A percentile compares a stretch with the other conserved stretches of the same genome.
These are phyloP conservation scores for Nymphaea colorata DNA, from an alignment of 164 flowering plant species.

Conservation along the genomic window DNA sequence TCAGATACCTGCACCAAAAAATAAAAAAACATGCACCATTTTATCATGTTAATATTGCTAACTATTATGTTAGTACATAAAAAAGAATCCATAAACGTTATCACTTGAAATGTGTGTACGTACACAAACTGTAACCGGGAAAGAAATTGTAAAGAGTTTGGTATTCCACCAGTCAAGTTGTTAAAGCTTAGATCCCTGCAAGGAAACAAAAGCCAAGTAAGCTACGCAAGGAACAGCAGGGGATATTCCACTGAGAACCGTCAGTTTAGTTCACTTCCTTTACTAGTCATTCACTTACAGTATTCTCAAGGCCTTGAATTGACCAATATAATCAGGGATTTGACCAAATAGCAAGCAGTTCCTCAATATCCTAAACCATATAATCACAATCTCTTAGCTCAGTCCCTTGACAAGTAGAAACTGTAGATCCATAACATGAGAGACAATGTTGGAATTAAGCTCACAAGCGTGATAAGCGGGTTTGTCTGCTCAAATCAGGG, in stretches of 20 bases:
- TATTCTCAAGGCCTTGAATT: conserved; percentile 33
- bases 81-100: no score
- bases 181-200: conserved; percentile 68
- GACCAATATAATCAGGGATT: conserved; percentile 54
- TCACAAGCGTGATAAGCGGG: no score
- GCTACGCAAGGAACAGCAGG: no score
- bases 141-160: conserved; percentile 29
- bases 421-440: no score
- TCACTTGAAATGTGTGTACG: no score
- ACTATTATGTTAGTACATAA: no score
- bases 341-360: conserved; percentile 43
- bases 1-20: conserved; percentile 35
- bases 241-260: no score
- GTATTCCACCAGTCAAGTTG: conserved; percentile 50
- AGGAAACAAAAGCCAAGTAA: not conserved
- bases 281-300: conserved; percentile 31
- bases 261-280: no score
- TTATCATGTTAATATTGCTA: conserved; percentile 9
- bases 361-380: conserved; percentile 46
- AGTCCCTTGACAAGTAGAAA: not conserved
- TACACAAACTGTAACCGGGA: not conserved
- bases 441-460: no score
- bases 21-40: not conserved
- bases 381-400: not conserved
- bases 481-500: no score